These are phyloP conservation scores for Beauveria sp. DNA, from an alignment of 2,329 filamentous ascomycete species.

Conservation along the genomic window DNA sequence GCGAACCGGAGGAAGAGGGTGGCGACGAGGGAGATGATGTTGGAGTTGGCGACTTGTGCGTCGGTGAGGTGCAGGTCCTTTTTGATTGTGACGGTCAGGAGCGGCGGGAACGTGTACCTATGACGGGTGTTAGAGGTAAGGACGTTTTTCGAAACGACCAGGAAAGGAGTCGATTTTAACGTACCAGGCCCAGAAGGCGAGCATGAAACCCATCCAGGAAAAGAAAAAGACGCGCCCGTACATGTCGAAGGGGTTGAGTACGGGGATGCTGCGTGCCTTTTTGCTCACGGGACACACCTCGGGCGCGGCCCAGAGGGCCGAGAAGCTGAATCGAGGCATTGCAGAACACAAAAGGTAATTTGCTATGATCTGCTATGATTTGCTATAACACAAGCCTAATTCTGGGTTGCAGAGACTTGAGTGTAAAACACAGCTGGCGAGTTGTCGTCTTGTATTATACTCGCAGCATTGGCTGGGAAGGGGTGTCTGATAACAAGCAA, in stretches of 20 bases:
- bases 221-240: conserved; percentile 90
- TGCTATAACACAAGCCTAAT: background rate
- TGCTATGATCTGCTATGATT: background rate
- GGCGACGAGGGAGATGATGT: conserved; percentile 70
- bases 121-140: background rate
- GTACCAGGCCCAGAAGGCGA: conserved; percentile 78
- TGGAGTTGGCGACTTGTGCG: conserved; percentile 75
- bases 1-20: conserved; percentile 68
- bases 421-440: background rate
- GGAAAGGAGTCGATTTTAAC: conserved; percentile 1
- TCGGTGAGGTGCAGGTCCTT: conserved; percentile 66
- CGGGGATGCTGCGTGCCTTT: conserved; percentile 73
- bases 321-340: conserved; percentile 22
- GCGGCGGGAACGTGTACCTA: conserved; percentile 75
- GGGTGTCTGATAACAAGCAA: background rate
- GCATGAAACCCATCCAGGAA: conserved; percentile 78
- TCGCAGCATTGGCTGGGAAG: background rate
- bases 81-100: conserved; percentile 71
- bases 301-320: conserved; percentile 38
- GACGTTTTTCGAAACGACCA: background rate
- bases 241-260: conserved; percentile 68
- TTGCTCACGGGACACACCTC: conserved; percentile 76
- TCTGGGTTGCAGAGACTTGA: background rate
- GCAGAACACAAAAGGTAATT: background rate
- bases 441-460: conserved; percentile 2